Evolutionary conservation across 2,329 filamentous ascomycete species (phyloP).

Genomic region (Neospermospora avenae): DNA sequence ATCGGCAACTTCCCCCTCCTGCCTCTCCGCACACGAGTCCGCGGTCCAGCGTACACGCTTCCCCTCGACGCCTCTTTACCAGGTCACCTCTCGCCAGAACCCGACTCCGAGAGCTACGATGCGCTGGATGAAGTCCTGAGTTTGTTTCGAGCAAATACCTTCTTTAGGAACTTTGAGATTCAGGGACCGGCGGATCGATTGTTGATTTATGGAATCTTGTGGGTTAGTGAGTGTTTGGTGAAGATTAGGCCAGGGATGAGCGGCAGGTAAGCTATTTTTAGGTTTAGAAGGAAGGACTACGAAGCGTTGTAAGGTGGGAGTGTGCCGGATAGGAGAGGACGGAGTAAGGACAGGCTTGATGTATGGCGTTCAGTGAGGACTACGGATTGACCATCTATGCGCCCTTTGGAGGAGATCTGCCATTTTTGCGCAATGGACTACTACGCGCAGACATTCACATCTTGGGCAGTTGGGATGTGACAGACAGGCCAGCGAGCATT

Average conservation of each 20-base stretch:
- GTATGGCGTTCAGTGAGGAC: neutral
- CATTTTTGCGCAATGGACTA: neutral
- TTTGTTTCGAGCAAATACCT: conserved; percentile 95
- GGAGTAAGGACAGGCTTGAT: neutral
- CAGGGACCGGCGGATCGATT: conserved; percentile 92
- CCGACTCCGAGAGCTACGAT: conserved; percentile 91
- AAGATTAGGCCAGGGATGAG: conserved; percentile 78
- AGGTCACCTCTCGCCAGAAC: conserved; percentile 59
- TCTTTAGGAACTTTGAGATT: conserved; percentile 99
- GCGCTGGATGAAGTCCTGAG: conserved; percentile 90
- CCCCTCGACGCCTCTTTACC: conserved; percentile 50
- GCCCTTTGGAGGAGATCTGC: too few species aligned
- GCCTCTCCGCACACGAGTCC: conserved; percentile 89
- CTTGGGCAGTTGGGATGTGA: neutral
- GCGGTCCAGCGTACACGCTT: conserved; percentile 90
- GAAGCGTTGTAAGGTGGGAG: neutral
- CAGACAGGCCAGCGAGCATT: neutral
- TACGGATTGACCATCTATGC: too few species aligned
- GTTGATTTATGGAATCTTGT: conserved; percentile 94
- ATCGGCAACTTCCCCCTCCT: conserved; percentile 92
- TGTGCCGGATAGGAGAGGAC: neutral
- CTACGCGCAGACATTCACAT: neutral
- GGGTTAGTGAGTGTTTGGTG: conserved; percentile 82
- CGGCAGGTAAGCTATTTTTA: conserved; percentile 48
- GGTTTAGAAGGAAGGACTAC: too few species aligned